These are phyloP conservation scores for Glycyrrhiza uralensis DNA, from an alignment of 306 rosid genomes.

Conservation along the genomic window DNA sequence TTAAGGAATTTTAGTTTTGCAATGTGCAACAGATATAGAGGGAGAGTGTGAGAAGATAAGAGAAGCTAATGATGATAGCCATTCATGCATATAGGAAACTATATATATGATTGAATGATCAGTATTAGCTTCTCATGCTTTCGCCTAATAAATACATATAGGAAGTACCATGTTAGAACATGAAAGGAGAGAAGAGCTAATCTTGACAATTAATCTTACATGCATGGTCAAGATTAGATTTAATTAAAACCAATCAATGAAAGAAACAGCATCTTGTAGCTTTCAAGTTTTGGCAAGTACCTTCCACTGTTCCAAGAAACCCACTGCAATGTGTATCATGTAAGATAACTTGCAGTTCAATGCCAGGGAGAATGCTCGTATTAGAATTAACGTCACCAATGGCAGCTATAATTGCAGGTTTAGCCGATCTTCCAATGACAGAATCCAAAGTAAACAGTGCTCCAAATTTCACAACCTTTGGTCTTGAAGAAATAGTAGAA, in stretches of 20 bases:
- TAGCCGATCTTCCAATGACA: constrained; percentile 59
- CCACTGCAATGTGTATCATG: constrained; percentile 65
- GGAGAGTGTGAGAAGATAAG: background rate
- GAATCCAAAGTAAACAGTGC: constrained; percentile 57
- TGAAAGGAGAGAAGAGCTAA: background rate
- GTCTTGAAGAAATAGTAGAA: constrained; percentile 36
- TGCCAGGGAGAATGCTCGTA: constrained; percentile 48
- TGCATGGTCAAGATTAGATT: background rate
- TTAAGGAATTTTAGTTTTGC: background rate
- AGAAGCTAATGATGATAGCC: background rate
- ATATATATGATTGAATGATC: background rate
- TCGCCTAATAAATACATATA: too few species aligned
- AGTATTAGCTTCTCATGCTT: background rate
- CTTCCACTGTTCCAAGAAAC: constrained; percentile 69
- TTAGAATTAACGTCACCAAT: constrained; percentile 56
- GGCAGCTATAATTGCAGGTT: constrained; percentile 57
- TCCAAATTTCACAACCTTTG: constrained; percentile 58
- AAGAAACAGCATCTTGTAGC: constrained; percentile 6
- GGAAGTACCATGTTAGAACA: background rate
- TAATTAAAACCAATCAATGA: background rate
- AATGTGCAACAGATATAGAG: background rate
- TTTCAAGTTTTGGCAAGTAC: constrained; percentile 39
- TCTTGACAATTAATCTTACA: background rate
- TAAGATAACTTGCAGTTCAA: constrained; percentile 30
- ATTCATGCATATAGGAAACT: background rate